Conservation (phyloP, 2,329 filamentous ascomycete species). For the Exutisphaerella laricina region DNA sequence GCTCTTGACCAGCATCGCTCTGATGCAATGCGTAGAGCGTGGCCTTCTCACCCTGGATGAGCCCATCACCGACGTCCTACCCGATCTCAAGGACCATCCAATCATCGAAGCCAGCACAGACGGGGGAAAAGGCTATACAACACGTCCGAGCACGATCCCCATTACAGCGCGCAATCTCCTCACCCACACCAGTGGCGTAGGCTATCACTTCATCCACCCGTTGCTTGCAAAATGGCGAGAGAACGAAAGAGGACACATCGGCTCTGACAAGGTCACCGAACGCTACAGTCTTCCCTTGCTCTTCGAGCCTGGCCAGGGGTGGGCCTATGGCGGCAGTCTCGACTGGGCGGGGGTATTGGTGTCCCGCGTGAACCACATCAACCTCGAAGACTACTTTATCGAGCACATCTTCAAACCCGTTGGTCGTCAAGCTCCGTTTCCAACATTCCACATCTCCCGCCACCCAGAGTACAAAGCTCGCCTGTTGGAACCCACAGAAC, state of each 20-base stretch:
- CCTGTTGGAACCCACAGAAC: slow-evolving; percentile 4
- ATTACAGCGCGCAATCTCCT: slow-evolving; percentile 37
- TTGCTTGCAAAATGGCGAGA: slow-evolving; percentile 22
- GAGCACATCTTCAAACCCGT: slow-evolving; percentile 41
- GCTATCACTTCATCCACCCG: slow-evolving; percentile 42
- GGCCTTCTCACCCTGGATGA: slow-evolving; percentile 44
- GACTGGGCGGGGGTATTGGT: slow-evolving; percentile 49
- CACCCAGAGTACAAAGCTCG: slow-evolving; percentile 12
- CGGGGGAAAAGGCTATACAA: background rate
- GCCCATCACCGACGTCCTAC: slow-evolving; percentile 43
- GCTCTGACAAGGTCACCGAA: slow-evolving; percentile 35
- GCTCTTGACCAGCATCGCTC: slow-evolving; percentile 48
- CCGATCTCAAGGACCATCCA: slow-evolving; percentile 39
- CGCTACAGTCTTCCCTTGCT: slow-evolving; percentile 34
- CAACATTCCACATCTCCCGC: slow-evolving; percentile 19
- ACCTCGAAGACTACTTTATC: slow-evolving; percentile 39
- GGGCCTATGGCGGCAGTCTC: slow-evolving; percentile 44
- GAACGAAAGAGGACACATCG: slow-evolving; percentile 18
- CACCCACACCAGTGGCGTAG: slow-evolving; percentile 44
- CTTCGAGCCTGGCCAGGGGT: slow-evolving; percentile 45
- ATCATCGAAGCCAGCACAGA: background rate
- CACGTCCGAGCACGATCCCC: slow-evolving; percentile 1
- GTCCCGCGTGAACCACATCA: slow-evolving; percentile 37
- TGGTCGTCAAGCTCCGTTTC: slow-evolving; percentile 25
- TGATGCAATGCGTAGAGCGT: slow-evolving; percentile 51